Evolutionary conservation across 306 rosid species (phyloP).

Genomic region (Nissolia schottii): DNA sequence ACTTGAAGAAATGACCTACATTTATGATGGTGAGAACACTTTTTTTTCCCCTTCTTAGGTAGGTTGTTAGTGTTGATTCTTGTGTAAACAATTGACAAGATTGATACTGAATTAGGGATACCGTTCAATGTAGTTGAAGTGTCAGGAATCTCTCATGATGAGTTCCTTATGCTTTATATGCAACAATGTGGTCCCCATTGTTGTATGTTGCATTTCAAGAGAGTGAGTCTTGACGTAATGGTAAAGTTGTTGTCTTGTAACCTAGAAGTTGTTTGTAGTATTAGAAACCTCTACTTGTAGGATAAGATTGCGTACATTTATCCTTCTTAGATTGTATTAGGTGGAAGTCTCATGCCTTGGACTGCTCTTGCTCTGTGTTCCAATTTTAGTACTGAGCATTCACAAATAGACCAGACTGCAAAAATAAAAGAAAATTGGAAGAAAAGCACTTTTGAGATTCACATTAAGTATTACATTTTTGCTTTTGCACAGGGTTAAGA

Average conservation of each 20-base stretch:
- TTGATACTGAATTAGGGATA: conserved; percentile 10
- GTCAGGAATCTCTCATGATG: background rate
- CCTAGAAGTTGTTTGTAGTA: too few species aligned
- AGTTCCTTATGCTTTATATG: background rate
- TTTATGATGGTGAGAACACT: conserved; percentile 69
- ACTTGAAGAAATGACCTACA: conserved; percentile 47
- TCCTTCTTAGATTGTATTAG: too few species aligned
- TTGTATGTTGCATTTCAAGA: too few species aligned
- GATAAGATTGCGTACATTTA: too few species aligned
- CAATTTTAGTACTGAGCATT: background rate
- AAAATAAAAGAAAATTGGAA: background rate
- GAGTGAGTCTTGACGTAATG: too few species aligned
- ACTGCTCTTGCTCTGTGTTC: background rate
- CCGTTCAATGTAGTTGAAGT: background rate
- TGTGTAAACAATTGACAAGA: background rate
- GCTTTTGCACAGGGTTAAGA: conserved; percentile 56
- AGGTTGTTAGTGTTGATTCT: conserved; percentile 35
- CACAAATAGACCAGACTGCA: background rate
- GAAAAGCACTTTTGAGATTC: background rate
- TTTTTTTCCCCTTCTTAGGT: conserved; percentile 36
- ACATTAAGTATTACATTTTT: background rate
- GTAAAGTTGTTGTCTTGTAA: too few species aligned
- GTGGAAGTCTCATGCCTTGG: too few species aligned
- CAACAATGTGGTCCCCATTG: background rate
- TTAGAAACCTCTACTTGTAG: too few species aligned